phyloP scores from a whole-genome alignment of 495 filamentous ascomycete species.

The Penicillium parvum region DNA sequence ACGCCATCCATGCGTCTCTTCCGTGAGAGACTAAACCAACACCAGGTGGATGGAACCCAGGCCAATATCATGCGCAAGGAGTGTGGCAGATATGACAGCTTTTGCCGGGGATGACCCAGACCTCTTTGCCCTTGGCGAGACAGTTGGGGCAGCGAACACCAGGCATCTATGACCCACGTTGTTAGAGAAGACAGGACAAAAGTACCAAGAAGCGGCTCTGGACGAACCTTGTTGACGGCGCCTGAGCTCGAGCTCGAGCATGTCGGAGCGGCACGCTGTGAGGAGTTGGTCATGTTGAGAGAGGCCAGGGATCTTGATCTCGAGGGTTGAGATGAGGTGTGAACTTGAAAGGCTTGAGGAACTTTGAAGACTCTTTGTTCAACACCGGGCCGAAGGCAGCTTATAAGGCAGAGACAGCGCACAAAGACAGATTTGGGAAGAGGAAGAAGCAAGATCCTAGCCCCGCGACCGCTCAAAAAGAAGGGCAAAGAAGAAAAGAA shows the following conservation, averaged over 20 bases:
- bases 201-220: background rate
- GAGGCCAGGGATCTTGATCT: background rate
- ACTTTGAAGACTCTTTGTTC: background rate
- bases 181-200: background rate
- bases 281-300: constrained; percentile 10
- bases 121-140: constrained; percentile 33
- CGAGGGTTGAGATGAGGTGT: background rate
- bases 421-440: too few relatives aligned
- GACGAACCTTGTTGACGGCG: constrained; percentile 21
- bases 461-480: background rate
- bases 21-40: too few relatives aligned
- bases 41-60: background rate
- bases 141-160: constrained; percentile 48
- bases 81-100: constrained; percentile 45
- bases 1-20: too few relatives aligned
- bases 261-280: constrained; percentile 4
- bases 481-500: too few relatives aligned
- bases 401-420: constrained; percentile 7
- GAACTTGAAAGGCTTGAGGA: background rate
- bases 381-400: constrained; percentile 1
- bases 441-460: background rate
- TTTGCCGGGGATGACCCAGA: constrained; percentile 50
- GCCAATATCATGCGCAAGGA: constrained; percentile 20
- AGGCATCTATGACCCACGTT: constrained; percentile 36
- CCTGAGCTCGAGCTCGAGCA: constrained; percentile 17